Base-by-base conservation (phyloP, 768 basidiomycete genomes). In the Suillus sp. region DNA sequence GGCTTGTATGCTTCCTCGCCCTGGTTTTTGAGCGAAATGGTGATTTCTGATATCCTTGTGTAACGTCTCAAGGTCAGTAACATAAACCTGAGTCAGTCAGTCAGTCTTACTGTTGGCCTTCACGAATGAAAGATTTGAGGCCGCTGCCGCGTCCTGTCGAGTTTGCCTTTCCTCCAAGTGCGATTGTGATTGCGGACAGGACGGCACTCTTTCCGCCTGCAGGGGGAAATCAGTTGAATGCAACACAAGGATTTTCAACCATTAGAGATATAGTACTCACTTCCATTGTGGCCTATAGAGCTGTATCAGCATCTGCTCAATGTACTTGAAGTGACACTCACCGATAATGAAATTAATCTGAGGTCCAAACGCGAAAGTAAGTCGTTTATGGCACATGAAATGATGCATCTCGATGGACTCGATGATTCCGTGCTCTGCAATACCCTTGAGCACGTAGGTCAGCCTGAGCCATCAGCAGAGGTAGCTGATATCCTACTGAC, bases 301-400 rank as follows among this genome's bases (percentile, higher is more conserved):
- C 42, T 37, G 34, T 35, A 30, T 11, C 18, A 74, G 60, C 65
- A 57, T 40, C 37, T 59, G 16, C 11, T 13, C 32, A 1, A 4
- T 50, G 10, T 35, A 43, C 51, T 51, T 48, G 13, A 34, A 54
- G 30, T 25, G 62, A 55, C 2, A 69, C 84, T 45, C 68, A 89
- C 94, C 95, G 43, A 96, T 96, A 68, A 99, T 92, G 71, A 99
- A 99, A 77, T 99, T 99, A 71, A 99, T 92, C 74, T 96, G 93
- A 10, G 92, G 90, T 0, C 95, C 94, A 66, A 99, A 94, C 2
- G 84, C 83, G 76, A 97, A 93, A 1, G 83, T 88, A 51, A 95
- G 81, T 75, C 83, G 88, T 73, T 87, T 84, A 78, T 99, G 96
- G 75, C 95, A 97, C 95, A 99, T 96, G 78, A 99, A 99, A 71